Evolutionary conservation across 1,284 basidiomycete species (phyloP), one percentile per base, ranked within the genome.

Genomic region (Leccinum discolor): DNA sequence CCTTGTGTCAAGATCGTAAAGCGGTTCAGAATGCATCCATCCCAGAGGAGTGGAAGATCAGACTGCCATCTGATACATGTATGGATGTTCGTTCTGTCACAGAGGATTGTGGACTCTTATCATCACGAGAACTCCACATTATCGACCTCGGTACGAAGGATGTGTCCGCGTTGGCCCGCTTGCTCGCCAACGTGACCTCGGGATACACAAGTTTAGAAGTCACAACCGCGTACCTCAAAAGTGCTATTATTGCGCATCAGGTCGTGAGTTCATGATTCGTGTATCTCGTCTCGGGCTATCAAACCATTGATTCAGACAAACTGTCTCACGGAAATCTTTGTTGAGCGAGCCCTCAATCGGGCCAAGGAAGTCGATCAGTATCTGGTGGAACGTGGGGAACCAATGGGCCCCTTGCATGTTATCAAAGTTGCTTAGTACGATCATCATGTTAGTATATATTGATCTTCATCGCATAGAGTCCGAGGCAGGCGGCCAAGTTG

Each of bases 211-310:
- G 89, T 8, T 81, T 89, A 2, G 85, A 88, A 62, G 91, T 93
- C 40, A 88, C 88, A 1, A 88, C 83, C 4, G 90, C 93, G 0
- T 94, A 91, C 76, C 88, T 87, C 75, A 94, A 95, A 79, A 83
- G 93, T 21, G 91, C 93, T 0, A 83, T 92, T 60, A 79, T 95
- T 61, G 93, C 94, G 0, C 93, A 95, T 66, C 94, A 95, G 74
- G 77, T 93, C 12, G 93, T 93, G 67, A 74, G 89, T 80, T 5
- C 62, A 42, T 18, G 11, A 35, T 47, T 44, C 3, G 1, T 60
- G 21, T 16, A 35, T 60, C 16, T 61, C 7, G 8, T 23, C 52
- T 59, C 44, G 16, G 29, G 4, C 38, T 21, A 52, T 63, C 8
- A 21, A 35, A 32, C 1, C 21, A 47, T 61, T 10, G 32, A 63